phyloP scores from a whole-genome alignment of 306 rosid species.

The Prinsepia uniflora region DNA sequence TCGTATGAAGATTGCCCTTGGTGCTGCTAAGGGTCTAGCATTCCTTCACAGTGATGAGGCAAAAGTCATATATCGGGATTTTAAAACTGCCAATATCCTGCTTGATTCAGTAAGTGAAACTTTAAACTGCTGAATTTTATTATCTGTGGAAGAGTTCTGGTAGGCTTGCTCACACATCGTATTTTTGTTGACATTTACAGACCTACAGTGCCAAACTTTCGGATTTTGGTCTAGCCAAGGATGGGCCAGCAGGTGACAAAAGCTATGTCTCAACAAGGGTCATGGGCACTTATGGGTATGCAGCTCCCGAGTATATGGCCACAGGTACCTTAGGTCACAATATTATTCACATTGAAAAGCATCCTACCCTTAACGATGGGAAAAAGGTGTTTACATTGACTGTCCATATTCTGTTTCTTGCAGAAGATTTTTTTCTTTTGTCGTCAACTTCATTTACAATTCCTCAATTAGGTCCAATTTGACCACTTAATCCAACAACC shows the following conservation, averaged over 20 bases:
- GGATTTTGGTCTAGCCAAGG: conserved; percentile 97
- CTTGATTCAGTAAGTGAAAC: conserved; percentile 61
- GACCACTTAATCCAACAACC: background rate
- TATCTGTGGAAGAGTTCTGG: conserved; percentile 13
- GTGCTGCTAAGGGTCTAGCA: conserved; percentile 92
- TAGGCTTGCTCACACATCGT: conserved; percentile 14
- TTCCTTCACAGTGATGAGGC: conserved; percentile 92
- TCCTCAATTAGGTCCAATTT: background rate
- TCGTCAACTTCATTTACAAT: background rate
- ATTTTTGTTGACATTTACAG: conserved; percentile 38
- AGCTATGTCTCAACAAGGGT: conserved; percentile 95
- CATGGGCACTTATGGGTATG: conserved; percentile 97
- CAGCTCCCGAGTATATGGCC: conserved; percentile 96
- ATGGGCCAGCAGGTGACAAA: conserved; percentile 76
- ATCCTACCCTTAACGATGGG: background rate
- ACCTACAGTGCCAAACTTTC: conserved; percentile 75
- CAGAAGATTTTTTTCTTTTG: no score
- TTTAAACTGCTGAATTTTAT: conserved; percentile 6
- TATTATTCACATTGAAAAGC: conserved; percentile 7
- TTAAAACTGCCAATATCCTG: conserved; percentile 75
- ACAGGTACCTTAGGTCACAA: conserved; percentile 56
- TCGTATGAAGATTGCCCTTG: conserved; percentile 82
- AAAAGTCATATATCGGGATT: conserved; percentile 88
- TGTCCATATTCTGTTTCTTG: no score
- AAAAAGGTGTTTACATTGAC: background rate